Evolutionary conservation across 1,284 basidiomycete species (phyloP).

Genomic region (Cryptococcus wingfieldii): DNA sequence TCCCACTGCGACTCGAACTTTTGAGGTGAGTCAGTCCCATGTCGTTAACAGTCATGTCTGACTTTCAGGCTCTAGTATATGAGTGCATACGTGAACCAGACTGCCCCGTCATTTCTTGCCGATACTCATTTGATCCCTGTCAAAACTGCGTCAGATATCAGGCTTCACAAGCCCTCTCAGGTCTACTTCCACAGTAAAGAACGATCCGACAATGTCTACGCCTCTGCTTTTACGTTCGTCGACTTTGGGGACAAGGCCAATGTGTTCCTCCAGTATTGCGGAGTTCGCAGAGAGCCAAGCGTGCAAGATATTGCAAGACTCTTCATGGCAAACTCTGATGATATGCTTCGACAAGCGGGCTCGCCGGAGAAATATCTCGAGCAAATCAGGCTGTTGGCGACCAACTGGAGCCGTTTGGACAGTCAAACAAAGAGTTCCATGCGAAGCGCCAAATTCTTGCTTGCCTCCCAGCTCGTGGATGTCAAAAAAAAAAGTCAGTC

Average conservation of each 20-base stretch:
- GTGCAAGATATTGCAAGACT: constrained; percentile 55
- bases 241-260: constrained; percentile 83
- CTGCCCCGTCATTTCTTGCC: constrained; percentile 38
- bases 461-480: constrained; percentile 62
- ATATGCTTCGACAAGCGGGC: constrained; percentile 43
- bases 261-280: constrained; percentile 77
- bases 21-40: constrained; percentile 51
- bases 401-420: constrained; percentile 64
- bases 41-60: neutral
- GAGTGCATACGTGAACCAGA: constrained; percentile 61
- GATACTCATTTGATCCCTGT: constrained; percentile 50
- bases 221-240: constrained; percentile 67
- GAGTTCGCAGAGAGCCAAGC: constrained; percentile 82
- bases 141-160: constrained; percentile 15
- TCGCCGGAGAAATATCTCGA: constrained; percentile 63
- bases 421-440: constrained; percentile 59
- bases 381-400: constrained; percentile 78
- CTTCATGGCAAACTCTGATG: constrained; percentile 37
- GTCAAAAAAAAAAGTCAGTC: constrained; percentile 33
- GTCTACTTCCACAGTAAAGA: constrained; percentile 42
- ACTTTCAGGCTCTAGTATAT: constrained; percentile 53
- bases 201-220: constrained; percentile 32
- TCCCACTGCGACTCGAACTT: constrained; percentile 63
- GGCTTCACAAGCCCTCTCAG: constrained; percentile 33
- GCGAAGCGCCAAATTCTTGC: constrained; percentile 65